Base-by-base conservation (phyloP, 345 rosid species). In the Eucalyptus marginata region DNA sequence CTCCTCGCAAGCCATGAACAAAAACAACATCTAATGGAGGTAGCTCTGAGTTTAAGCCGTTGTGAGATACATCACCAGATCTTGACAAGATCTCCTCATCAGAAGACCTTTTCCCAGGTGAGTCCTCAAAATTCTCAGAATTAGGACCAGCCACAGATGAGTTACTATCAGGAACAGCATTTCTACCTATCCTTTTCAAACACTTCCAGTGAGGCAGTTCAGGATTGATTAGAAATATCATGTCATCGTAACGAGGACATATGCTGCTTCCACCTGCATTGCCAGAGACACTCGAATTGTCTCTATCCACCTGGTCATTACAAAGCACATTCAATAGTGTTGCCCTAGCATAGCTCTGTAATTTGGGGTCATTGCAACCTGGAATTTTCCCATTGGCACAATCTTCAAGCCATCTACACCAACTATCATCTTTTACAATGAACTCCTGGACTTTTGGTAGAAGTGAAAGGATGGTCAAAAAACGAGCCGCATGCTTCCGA, bases 1-100 rank as follows among this genome's bases (percentile, higher is more conserved):
- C 99, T 89, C 99, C 99, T 71, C 97, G 97, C 91, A 98, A 89
- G 71, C 99, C 99, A 93, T 98, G 99, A 88, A 98, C 94, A 95
- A 98, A 98, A 86, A 98, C 94, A 90, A 97, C 95, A 92, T 98
- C 99, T 83, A 98, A 86, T 62, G 89, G 92, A 88, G 98, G 99
- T 90, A 87, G 90, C 27, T 89, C 92, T 81, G 93, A 90, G 64
- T 91, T 90, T 76, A 93, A 89, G 84, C 89, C 89, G 87, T 87
- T 89, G 49, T 58, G 88, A 24, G 92, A 92, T 88, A 88, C 90
- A 90, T 88, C 91, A 76, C 86, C 84, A 86, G 93, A 92, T n/a
- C 86, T 89, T 88, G 93, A 89, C 88, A 79, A 86, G 87, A 88
- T 88, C 86, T 87, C 87, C 83, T 49, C 90, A 87, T 93, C 91